A percentile compares a stretch with the other conserved stretches of the same genome.
phyloP scores from a whole-genome alignment of 2,329 filamentous ascomycete species.

The Alternaria infectoria region DNA sequence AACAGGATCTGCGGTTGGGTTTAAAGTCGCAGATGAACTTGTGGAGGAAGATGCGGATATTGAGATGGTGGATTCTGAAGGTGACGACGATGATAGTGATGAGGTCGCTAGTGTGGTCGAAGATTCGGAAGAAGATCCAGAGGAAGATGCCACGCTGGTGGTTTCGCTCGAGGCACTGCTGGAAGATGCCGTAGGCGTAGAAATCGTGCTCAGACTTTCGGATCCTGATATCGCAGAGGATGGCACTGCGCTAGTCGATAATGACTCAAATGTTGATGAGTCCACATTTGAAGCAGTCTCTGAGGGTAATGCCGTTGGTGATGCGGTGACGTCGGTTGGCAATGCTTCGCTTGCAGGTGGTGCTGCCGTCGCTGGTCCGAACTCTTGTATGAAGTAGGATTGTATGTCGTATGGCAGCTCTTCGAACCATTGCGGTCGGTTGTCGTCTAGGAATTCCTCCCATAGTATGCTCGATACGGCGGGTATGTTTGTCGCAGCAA shows the following conservation, averaged over 20 bases:
- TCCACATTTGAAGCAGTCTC: constrained; percentile 4
- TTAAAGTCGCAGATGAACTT: constrained; percentile 9
- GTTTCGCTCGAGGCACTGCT: neutral
- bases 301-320: constrained; percentile 3
- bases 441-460: constrained; percentile 42
- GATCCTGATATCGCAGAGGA: constrained; percentile 4
- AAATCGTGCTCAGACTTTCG: neutral
- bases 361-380: constrained; percentile 41
- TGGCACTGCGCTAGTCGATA: constrained; percentile 2
- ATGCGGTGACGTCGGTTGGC: constrained; percentile 6
- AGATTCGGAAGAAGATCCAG: neutral
- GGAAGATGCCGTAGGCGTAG: neutral
- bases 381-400: constrained; percentile 41
- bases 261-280: neutral
- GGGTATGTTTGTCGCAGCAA: constrained; percentile 45
- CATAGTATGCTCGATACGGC: constrained; percentile 45
- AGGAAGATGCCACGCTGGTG: neutral
- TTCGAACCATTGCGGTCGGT: constrained; percentile 43
- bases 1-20: constrained; percentile 20
- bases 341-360: constrained; percentile 9
- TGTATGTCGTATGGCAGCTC: constrained; percentile 43
- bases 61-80: neutral
- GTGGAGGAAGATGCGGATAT: neutral
- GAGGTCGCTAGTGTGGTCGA: neutral
- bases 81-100: constrained; percentile 2